Evolutionary conservation across 2,329 filamentous ascomycete genomes (phyloP), one percentile per base, ranked within the genome.

Genomic region (Ophidiomyces ophidiicola): DNA sequence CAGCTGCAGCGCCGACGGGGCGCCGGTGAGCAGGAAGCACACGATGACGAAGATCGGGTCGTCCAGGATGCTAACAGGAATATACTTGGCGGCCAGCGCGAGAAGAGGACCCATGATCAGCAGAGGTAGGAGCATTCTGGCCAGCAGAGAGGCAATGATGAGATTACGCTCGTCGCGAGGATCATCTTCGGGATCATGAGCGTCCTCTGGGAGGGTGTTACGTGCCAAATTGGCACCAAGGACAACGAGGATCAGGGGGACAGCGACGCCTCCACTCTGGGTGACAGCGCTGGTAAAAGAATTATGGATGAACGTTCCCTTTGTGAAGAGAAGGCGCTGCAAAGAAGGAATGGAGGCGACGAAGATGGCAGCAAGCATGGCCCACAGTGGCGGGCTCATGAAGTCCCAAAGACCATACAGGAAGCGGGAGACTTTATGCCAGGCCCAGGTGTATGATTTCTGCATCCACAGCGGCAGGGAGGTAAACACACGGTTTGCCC

Each of bases 21-120:
- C 90, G 24, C 90, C 90, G 0, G 85, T 88, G 49, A 98, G 80
- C 48, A 98, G 69, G 71, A 96, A 98, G 64, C 87, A 94, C 24
- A 98, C 90, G 50, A 98, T 84, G 50, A 98, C 79, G 60, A 98
- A 98, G 53, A 98, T 98, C 6, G 90, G 90, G 56, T 98, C 90
- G 57, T 92, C 90, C 23, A 98, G 69, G 51, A 98, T 96, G 67
- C 83, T 92, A 54, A 98, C 73, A 2, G 85, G 85, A 18, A 94
- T 74, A 54, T 80, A 94, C 58, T 94, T 96, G 43, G 90, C 90
- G 32, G 81, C 72, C 11, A 96, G 47, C 0, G 88, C 88, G 24
- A 98, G 66, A 32, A 96, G 67, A 2, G 90, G 90, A 0, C 86
- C 83, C 84, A 96, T 96, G 58, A 94, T 74, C 28, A 92, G 54